These are phyloP conservation scores for Nicotiana knightiana DNA, from an alignment of 257 asterid genomes.

Conservation along the genomic window DNA sequence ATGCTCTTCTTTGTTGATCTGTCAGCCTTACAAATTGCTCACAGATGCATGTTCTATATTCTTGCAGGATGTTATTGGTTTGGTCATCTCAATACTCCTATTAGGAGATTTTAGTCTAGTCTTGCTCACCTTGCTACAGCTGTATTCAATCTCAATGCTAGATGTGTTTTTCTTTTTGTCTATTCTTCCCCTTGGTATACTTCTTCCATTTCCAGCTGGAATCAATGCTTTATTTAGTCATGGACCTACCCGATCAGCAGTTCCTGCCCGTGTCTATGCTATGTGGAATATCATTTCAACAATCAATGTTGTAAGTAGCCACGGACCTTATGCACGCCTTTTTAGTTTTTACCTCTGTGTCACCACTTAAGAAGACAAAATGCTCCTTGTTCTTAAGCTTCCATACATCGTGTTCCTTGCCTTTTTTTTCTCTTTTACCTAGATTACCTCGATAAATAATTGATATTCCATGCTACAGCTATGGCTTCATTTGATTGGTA, in stretches of 20 bases:
- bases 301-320: constrained; percentile 67
- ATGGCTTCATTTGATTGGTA: not conserved
- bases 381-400: not conserved
- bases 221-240: constrained; percentile 81
- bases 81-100: constrained; percentile 67
- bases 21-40: not conserved
- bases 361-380: not conserved
- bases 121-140: constrained; percentile 76
- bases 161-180: constrained; percentile 56
- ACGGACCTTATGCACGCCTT: not conserved
- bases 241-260: constrained; percentile 80
- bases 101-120: constrained; percentile 89
- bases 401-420: not conserved
- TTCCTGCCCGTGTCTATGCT: constrained; percentile 80
- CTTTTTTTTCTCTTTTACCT: not conserved
- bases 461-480: not conserved
- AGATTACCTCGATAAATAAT: not conserved
- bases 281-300: constrained; percentile 75
- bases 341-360: not conserved
- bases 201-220: constrained; percentile 88
- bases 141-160: constrained; percentile 63
- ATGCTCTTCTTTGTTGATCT: not conserved
- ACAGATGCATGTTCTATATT: constrained; percentile 11
- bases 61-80: constrained; percentile 85
- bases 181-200: constrained; percentile 75